Conservation (phyloP, 495 filamentous ascomycete genomes). For the Tirmania nivea region DNA sequence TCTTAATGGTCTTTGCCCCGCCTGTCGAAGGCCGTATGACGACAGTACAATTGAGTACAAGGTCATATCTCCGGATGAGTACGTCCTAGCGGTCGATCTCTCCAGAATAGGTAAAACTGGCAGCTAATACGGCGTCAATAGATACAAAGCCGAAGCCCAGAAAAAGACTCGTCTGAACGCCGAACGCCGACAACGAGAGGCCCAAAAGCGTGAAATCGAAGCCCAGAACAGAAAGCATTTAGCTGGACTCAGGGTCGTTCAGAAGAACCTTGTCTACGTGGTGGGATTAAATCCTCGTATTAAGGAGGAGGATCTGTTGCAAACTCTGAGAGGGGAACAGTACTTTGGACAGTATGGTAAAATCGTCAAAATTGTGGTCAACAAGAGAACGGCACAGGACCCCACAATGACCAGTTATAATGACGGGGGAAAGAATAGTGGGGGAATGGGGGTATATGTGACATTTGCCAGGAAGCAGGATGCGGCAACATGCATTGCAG, state of each 20-base stretch:
- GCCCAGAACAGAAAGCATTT: conserved; percentile 85
- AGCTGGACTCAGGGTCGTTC: conserved; percentile 80
- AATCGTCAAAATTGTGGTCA: conserved; percentile 96
- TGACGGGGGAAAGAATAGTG: conserved; percentile 1
- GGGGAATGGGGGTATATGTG: conserved; percentile 66
- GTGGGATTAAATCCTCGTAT: conserved; percentile 80
- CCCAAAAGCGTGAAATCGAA: conserved; percentile 86
- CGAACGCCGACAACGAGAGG: conserved; percentile 81
- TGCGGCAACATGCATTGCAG: conserved; percentile 67
- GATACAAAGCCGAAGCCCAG: conserved; percentile 66
- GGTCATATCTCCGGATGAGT: conserved; percentile 83
- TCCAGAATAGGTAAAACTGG: background rate
- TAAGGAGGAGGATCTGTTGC: conserved; percentile 71
- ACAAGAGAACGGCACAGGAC: conserved; percentile 39
- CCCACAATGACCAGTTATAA: background rate
- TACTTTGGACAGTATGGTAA: conserved; percentile 99
- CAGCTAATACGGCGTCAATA: conserved; percentile 8
- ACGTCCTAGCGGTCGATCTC: conserved; percentile 19
- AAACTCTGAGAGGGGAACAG: conserved; percentile 63
- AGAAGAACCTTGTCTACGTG: conserved; percentile 97
- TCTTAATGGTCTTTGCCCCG: conserved; percentile 86
- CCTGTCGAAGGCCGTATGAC: conserved; percentile 83
- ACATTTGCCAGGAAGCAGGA: conserved; percentile 79
- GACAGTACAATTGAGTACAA: conserved; percentile 95
- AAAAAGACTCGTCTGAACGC: conserved; percentile 82